Evolutionary conservation across 139 green algal species (phyloP).

Genomic region (Zygnema cylindricum): DNA sequence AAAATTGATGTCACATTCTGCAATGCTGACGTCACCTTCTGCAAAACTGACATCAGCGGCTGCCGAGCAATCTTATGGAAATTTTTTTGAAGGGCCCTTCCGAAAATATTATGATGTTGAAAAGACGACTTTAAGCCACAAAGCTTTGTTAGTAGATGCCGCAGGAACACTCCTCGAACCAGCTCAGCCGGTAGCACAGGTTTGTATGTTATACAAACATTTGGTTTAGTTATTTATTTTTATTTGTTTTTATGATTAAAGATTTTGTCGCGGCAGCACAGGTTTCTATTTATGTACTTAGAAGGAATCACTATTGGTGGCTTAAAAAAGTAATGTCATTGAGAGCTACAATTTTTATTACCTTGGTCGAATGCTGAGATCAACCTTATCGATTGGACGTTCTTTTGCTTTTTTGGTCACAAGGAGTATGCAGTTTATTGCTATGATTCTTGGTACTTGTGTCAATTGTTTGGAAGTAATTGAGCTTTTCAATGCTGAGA

Average conservation of each 20-base stretch:
- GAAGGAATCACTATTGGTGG: not conserved
- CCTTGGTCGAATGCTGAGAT: not conserved
- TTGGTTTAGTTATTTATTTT: not conserved
- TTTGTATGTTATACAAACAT: slow-evolving; percentile 35
- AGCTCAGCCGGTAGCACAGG: slow-evolving; percentile 70
- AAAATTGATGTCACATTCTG: no score
- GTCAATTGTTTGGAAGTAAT: no score
- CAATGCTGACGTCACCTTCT: no score
- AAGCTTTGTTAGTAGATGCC: slow-evolving; percentile 73
- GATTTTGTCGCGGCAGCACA: not conserved
- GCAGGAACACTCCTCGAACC: slow-evolving; percentile 73
- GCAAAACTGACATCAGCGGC: no score
- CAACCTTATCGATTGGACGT: no score
- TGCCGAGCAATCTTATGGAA: no score
- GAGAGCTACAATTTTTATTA: not conserved
- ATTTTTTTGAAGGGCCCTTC: no score
- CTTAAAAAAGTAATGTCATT: slow-evolving; percentile 2
- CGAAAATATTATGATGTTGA: no score
- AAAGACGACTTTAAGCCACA: slow-evolving; percentile 12
- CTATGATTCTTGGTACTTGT: no score
- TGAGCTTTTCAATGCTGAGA: no score
- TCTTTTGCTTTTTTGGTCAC: no score
- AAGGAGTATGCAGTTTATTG: no score
- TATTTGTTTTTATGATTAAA: not conserved
- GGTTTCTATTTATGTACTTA: not conserved